phyloP scores from a whole-genome alignment of 768 basidiomycete genomes.

The Hortiboletus campestris region DNA sequence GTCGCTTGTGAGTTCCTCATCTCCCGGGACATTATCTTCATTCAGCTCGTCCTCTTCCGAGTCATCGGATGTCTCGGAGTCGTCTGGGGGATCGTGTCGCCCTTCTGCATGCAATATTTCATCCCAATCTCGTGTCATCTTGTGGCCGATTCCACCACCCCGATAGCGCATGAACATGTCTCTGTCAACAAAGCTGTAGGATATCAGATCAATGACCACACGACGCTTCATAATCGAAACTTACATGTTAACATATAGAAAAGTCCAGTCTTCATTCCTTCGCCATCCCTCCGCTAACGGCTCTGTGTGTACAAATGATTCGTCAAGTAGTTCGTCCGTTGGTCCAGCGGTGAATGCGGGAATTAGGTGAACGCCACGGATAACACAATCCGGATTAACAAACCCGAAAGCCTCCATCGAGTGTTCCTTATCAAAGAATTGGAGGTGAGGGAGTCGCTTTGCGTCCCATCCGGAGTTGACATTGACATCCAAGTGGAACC shows the following conservation, averaged over 20 bases:
- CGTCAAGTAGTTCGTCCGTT: constrained; percentile 5
- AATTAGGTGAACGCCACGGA: constrained; percentile 41
- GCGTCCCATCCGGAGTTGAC: constrained; percentile 25
- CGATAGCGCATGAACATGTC: constrained; percentile 16
- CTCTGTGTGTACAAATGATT: not conserved
- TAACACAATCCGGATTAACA: constrained; percentile 39
- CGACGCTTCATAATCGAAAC: constrained; percentile 4
- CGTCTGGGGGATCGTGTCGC: too few relatives aligned
- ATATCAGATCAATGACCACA: too few relatives aligned
- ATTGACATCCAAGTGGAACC: constrained; percentile 32
- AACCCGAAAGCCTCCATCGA: constrained; percentile 40
- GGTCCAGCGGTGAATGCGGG: constrained; percentile 35
- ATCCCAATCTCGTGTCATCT: constrained; percentile 6
- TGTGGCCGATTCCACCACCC: constrained; percentile 25
- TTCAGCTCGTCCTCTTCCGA: too few relatives aligned
- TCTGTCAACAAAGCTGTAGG: not conserved
- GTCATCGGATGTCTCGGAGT: too few relatives aligned
- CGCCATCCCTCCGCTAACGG: too few relatives aligned
- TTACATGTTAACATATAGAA: constrained; percentile 35
- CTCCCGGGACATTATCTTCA: too few relatives aligned
- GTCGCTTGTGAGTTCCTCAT: too few relatives aligned
- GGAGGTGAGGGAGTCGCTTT: constrained; percentile 35
- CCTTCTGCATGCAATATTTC: too few relatives aligned
- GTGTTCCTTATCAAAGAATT: constrained; percentile 35
- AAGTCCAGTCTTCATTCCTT: constrained; percentile 22